Evolutionary conservation across 1,284 basidiomycete genomes (phyloP).

Genomic region (Amylostereum areolatum): DNA sequence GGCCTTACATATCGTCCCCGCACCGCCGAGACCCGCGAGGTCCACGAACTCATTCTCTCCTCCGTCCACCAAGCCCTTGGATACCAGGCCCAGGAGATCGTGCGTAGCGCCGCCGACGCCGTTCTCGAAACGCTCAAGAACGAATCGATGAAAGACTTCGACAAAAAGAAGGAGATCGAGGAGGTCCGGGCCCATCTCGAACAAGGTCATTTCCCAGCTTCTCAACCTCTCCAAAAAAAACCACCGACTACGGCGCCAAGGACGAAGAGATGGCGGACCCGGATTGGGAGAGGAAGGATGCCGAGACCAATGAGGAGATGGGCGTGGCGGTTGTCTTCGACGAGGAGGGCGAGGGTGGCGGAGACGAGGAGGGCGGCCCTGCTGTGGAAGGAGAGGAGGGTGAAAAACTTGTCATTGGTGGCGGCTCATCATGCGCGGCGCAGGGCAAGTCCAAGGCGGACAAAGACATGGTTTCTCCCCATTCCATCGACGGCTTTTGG

Average conservation of each 20-base stretch:
- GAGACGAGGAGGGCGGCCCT: slow-evolving; percentile 69
- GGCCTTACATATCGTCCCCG: slow-evolving; percentile 89
- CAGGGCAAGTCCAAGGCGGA: no score
- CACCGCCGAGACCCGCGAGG: slow-evolving; percentile 90
- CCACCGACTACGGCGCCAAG: slow-evolving; percentile 92
- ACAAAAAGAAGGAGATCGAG: slow-evolving; percentile 95
- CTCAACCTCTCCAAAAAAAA: slow-evolving; percentile 89
- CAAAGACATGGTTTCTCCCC: slow-evolving; percentile 82
- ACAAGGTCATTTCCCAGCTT: slow-evolving; percentile 83
- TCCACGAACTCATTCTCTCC: slow-evolving; percentile 90
- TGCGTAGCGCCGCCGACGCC: slow-evolving; percentile 90
- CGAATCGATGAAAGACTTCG: slow-evolving; percentile 90
- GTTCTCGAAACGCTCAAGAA: slow-evolving; percentile 90
- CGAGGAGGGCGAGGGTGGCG: slow-evolving; percentile 89
- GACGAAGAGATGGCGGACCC: slow-evolving; percentile 74
- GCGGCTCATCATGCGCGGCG: slow-evolving; percentile 42
- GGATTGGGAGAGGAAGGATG: slow-evolving; percentile 72
- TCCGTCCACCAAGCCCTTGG: slow-evolving; percentile 81
- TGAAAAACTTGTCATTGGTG: slow-evolving; percentile 68
- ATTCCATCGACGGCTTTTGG: slow-evolving; percentile 97
- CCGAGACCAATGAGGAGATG: slow-evolving; percentile 86
- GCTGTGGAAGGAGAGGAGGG: slow-evolving; percentile 43
- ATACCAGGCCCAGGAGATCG: slow-evolving; percentile 93
- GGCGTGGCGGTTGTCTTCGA: slow-evolving; percentile 97
- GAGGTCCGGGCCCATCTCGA: slow-evolving; percentile 68